Base-by-base conservation (phyloP, 202 grass and related monocot genomes). In the Elaeis oleifera region DNA sequence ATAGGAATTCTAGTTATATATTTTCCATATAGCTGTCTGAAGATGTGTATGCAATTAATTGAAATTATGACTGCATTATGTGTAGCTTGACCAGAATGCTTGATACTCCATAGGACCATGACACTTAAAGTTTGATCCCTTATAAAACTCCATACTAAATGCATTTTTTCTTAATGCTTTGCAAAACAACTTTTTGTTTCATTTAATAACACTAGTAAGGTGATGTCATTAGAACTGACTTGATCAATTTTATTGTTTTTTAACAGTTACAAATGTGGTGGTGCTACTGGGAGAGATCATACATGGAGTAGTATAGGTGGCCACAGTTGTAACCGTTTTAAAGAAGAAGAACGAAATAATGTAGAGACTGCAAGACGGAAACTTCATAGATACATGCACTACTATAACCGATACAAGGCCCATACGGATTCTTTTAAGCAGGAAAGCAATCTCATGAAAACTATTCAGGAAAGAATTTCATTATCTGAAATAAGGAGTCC, bases 191-290 rank as follows among this genome's bases (percentile, higher is more conserved):
- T 44, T 44, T 44, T 44, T 44, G 36, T 44, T 44, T 44, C 36
- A 0, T 6, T 44, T 44, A 44, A 9, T 13, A 56, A 56, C 13
- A 23, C 22, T 56, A 6, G 6, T 7, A 56, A 23, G 54, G 7
- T 5, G 19, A 18, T 56, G 8, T 3, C 2, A 23, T 23, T 56
- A 56, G 19, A 23, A 56, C 18, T 23, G 22, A 23, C 18, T 7
- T 21, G 18, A 7, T 13, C n/a, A 56, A 18, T 11, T 56, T 13
- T 7, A 23, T 21, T 23, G 6, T 18, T 28, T 78, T 39, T 50
- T 51, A 73, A 27, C 66, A 90, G 90, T 8, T 95, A 86, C 86
- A 68, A 82, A 66, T 95, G 90, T 72, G 90, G 90, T 18, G 77
- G 26, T 3, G 72, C 83, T 17, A 81, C 74, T 6, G 77, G 80